phyloP scores from a whole-genome alignment of 2,329 filamentous ascomycete species.

The Knufia fluminis region DNA sequence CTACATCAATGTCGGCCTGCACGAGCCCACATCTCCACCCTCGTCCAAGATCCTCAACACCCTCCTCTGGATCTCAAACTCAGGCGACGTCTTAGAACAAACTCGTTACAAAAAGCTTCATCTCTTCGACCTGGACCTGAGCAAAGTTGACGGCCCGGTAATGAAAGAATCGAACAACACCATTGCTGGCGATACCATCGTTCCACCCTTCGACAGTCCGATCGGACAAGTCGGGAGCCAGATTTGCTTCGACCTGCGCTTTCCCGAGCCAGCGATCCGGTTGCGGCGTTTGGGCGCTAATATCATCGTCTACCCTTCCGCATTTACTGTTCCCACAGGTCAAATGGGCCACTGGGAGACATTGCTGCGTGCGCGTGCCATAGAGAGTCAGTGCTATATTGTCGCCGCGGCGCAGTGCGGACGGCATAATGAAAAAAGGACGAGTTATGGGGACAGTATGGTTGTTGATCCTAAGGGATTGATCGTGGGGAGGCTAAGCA shows the following conservation, averaged over 20 bases:
- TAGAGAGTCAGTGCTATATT: constrained; percentile 82
- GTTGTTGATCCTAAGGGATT: constrained; percentile 82
- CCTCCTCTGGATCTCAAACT: constrained; percentile 56
- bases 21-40: constrained; percentile 54
- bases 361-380: constrained; percentile 67
- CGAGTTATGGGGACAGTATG: constrained; percentile 78
- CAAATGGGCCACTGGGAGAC: constrained; percentile 70
- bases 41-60: constrained; percentile 52
- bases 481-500: constrained; percentile 54
- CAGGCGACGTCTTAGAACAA: constrained; percentile 43
- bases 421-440: constrained; percentile 61
- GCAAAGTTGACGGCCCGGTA: constrained; percentile 40
- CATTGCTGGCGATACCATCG: constrained; percentile 54
- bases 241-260: constrained; percentile 88
- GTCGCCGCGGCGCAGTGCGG: constrained; percentile 79
- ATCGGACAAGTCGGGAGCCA: constrained; percentile 67
- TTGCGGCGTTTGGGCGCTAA: constrained; percentile 61
- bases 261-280: constrained; percentile 63
- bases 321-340: constrained; percentile 81
- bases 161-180: constrained; percentile 59
- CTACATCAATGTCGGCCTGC: constrained; percentile 77
- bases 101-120: constrained; percentile 80
- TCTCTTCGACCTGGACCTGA: constrained; percentile 66
- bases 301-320: constrained; percentile 75
- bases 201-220: constrained; percentile 61